Base-by-base conservation (phyloP, 2,329 filamentous ascomycete genomes). In the Pleoardoris graminearum region DNA sequence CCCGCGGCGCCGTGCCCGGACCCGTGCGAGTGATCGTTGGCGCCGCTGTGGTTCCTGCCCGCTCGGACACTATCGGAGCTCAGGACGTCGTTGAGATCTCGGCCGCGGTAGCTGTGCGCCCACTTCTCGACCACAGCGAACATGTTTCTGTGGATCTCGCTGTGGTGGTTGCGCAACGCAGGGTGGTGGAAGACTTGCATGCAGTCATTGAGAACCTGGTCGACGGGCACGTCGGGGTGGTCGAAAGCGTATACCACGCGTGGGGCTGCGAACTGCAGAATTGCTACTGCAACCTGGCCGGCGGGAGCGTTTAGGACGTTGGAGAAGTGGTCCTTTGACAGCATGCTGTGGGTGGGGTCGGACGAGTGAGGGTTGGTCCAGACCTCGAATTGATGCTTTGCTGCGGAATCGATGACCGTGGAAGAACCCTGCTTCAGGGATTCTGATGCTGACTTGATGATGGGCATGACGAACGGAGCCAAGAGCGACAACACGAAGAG, bases 191-290 rank as follows among this genome's bases (percentile, higher is more conserved):
- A 96, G 10, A 90, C 86, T 21, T 84, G 84, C 41, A 91, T 77
- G 35, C 95, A 85, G 61, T 97, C 93, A 57, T 90, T 80, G 57
- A 92, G 80, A 0, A 97, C 88, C 72, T 95, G 89, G 32, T 95
- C 84, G 3, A 94, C 87, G 0, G 90, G 85, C 0, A 96, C 86
- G 37, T 87, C 85, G 2, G 88, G 84, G 69, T 97, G 89, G 59
- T 97, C 90, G 91, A 92, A 97, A 3, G 92, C 93, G 68, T 93
- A 96, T 17, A 99, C 80, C 42, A 97, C 78, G 29, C 93, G 89
- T 1, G 93, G 93, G 1, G 91, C 90, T 27, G 89, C 85, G 65
- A 96, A 97, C 78, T 95, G 86, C 21, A 97, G 76, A 53, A 96
- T 88, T 0, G 65, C 67, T 5, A 76, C 71, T 2, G 79, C 79